A percentile compares a stretch with the other conserved stretches of the same genome.
Evolutionary conservation across 495 filamentous ascomycete genomes (phyloP).

Genomic region (Glarea lozoyensis): DNA sequence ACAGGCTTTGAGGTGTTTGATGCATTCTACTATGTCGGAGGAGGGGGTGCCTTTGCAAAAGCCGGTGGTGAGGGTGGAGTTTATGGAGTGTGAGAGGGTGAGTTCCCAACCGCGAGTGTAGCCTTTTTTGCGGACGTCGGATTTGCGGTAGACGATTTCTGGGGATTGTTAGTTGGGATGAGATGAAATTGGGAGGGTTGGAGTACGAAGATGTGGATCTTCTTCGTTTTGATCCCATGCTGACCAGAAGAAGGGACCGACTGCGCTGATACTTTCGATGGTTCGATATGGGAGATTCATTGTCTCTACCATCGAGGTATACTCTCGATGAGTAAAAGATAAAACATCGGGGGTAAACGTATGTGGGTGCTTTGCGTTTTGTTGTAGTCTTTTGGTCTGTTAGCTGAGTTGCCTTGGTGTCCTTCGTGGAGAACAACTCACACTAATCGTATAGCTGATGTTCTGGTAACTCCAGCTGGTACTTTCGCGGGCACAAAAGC

Average conservation of each 20-base stretch:
- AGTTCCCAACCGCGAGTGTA: slow-evolving; percentile 48
- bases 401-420: no score
- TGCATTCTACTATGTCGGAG: slow-evolving; percentile 35
- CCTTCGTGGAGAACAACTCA: no score
- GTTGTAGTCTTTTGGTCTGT: slow-evolving; percentile 33
- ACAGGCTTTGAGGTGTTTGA: slow-evolving; percentile 37
- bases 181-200: slow-evolving; percentile 7
- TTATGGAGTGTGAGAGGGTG: slow-evolving; percentile 46
- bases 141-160: slow-evolving; percentile 49
- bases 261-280: slow-evolving; percentile 40
- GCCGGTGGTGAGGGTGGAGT: slow-evolving; percentile 39
- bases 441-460: slow-evolving; percentile 40
- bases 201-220: slow-evolving; percentile 43
- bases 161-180: background rate
- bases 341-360: slow-evolving; percentile 41
- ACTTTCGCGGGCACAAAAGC: slow-evolving; percentile 35
- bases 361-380: slow-evolving; percentile 37
- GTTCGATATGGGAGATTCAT: slow-evolving; percentile 39
- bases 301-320: slow-evolving; percentile 32
- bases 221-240: slow-evolving; percentile 41
- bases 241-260: slow-evolving; percentile 49
- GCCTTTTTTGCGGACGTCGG: slow-evolving; percentile 49
- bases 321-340: slow-evolving; percentile 30
- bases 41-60: slow-evolving; percentile 44
- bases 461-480: slow-evolving; percentile 29